Conservation (phyloP, 306 rosid genomes). For the Pyrus communis region DNA sequence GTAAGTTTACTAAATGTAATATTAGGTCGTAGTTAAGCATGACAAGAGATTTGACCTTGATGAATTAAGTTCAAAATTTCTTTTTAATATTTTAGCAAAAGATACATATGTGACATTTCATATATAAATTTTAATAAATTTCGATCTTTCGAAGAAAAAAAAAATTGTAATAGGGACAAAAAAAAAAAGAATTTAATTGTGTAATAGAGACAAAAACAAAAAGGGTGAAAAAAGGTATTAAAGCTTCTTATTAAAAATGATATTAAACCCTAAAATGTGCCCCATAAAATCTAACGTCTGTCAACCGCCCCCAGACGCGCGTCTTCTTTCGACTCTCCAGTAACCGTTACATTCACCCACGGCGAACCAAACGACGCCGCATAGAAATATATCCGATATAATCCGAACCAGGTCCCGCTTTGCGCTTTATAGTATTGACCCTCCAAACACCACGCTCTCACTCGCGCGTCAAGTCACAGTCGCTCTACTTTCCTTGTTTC, state of each 20-base stretch:
- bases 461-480: constrained; percentile 3
- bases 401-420: not conserved
- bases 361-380: constrained; percentile 6
- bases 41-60: rapidly evolving
- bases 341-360: not conserved
- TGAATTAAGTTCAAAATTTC: too few species aligned
- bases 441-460: not conserved
- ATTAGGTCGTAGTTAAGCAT: too few species aligned
- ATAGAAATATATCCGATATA: not conserved
- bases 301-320: not conserved
- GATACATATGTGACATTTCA: too few species aligned
- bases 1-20: not conserved
- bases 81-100: too few species aligned
- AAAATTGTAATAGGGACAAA: too few species aligned
- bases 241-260: too few species aligned
- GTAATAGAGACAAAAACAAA: too few species aligned
- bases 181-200: too few species aligned
- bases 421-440: not conserved
- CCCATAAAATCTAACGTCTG: not conserved
- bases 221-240: too few species aligned
- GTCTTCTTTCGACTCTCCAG: not conserved
- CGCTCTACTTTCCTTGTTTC: not conserved
- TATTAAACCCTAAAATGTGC: not conserved
- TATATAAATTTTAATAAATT: too few species aligned
- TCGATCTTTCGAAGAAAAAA: too few species aligned